Evolutionary conservation across 1,139 yeast species (phyloP).

Genomic region (Candida labiduridarum): DNA sequence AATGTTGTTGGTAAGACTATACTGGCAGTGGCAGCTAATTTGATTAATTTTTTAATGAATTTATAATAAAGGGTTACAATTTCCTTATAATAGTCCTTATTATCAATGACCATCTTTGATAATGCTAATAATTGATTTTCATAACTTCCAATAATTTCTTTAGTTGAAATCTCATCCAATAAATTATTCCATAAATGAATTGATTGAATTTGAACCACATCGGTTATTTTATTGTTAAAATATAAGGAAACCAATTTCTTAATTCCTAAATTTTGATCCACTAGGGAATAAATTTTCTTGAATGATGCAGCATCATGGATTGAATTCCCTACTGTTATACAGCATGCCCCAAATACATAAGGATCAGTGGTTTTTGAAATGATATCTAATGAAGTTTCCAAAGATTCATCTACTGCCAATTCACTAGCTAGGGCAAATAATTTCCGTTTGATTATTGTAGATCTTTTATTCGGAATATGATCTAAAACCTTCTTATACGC

Average conservation of each 20-base stretch:
- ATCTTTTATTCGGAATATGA: constrained; percentile 12
- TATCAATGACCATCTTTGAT: constrained; percentile 36
- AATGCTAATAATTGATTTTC: constrained; percentile 19
- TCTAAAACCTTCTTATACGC: constrained; percentile 14
- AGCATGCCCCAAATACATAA: constrained; percentile 32
- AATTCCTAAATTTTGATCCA: constrained; percentile 15
- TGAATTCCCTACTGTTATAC: constrained; percentile 40
- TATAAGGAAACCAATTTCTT: constrained; percentile 22
- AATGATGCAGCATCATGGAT: constrained; percentile 25
- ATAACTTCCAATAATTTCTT: constrained; percentile 13
- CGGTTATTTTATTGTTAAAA: constrained; percentile 28
- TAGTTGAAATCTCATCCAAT: constrained; percentile 21
- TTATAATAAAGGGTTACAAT: constrained; percentile 28
- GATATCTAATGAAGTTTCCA: constrained; percentile 12
- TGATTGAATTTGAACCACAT: constrained; percentile 43
- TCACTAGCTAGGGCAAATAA: constrained; percentile 42
- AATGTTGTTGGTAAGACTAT: background rate
- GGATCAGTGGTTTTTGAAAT: constrained; percentile 21
- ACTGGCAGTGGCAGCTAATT: constrained; percentile 6
- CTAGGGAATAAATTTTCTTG: constrained; percentile 16
- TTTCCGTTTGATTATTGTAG: constrained; percentile 24
- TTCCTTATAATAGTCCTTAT: constrained; percentile 40
- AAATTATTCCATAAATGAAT: constrained; percentile 40
- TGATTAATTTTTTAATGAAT: constrained; percentile 35
- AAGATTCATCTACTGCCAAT: constrained; percentile 33